Conservation (phyloP, 169 alveolate genomes). For the Besnoitia besnoiti region DNA sequence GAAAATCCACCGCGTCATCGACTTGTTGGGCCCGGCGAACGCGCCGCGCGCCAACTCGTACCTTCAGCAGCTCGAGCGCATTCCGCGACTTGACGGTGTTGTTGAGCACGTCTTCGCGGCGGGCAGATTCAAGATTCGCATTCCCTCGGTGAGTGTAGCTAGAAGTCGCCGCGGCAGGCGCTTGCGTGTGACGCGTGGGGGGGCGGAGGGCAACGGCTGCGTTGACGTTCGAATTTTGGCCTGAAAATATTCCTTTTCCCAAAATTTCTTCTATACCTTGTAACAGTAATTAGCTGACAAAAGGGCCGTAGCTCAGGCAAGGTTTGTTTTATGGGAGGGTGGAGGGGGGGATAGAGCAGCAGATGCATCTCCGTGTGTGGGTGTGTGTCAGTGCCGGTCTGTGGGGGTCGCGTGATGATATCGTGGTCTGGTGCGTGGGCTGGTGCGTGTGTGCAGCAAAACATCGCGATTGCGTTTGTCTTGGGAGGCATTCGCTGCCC, state of each 20-base stretch:
- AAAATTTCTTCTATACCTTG: too few species aligned
- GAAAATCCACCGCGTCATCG: conserved; percentile 11
- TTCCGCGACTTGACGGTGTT: conserved; percentile 33
- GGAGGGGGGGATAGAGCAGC: too few species aligned
- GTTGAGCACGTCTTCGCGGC: conserved; percentile 53
- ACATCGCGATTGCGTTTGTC: conserved; percentile 25
- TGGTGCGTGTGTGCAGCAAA: conserved; percentile 26
- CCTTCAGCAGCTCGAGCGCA: conserved; percentile 27
- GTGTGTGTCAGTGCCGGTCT: not conserved
- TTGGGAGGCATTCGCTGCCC: conserved; percentile 49
- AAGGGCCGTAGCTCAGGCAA: too few species aligned
- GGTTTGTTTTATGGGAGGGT: too few species aligned
- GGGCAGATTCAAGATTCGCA: conserved; percentile 49
- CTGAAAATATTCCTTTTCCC: too few species aligned
- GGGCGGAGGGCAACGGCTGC: too few species aligned
- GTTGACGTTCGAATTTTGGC: too few species aligned
- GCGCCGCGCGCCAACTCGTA: conserved; percentile 43
- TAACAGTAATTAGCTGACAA: too few species aligned
- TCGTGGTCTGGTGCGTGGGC: not conserved
- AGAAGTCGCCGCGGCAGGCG: too few species aligned
- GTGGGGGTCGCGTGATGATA: not conserved
- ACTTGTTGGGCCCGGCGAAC: conserved; percentile 60
- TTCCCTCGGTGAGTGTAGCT: conserved; percentile 63
- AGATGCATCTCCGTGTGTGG: too few species aligned
- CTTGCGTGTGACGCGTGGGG: too few species aligned